Base-by-base conservation (phyloP, 768 basidiomycete genomes). In the Lactarius indigo region DNA sequence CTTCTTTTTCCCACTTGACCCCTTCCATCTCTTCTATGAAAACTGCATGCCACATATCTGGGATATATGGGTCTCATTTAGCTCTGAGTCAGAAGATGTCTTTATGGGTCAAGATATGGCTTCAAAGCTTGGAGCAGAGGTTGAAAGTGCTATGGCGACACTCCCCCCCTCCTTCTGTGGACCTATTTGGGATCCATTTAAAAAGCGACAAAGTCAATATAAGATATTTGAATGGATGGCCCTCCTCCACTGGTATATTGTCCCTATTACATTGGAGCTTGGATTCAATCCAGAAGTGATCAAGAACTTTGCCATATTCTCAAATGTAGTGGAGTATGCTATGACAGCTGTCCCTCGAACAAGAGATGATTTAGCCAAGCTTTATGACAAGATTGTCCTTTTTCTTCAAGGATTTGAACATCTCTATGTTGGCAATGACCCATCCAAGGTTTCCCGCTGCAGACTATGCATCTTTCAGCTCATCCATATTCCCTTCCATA, bases 211-310 rank as follows among this genome's bases (percentile, higher is more conserved):
- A 12, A 54, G 52, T 8, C 52, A 54, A 18, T 54, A 26, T 17
- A 54, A 54, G 17, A 30, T 30, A 54, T 54, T 12, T 54, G 52
- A 54, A 15, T 54, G 52, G 52, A 54, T 54, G 52, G 52, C 52
- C 23, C 52, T 54, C 23, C 52, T 54, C 23, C 52, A 54, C 52
- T 54, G 52, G 52, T 54, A 54, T 28, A 54, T 54, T 54, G 23
- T 54, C 17, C 52, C 52, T 23, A 54, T 54, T 26, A 26, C 52
- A 23, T 54, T 6, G 23, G 52, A 54, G 30, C 23, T 54, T 26
- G 52, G 52, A 13, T 74, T 68, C 54, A 35, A 61, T 10, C 23
- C 58, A 57, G 55, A 50, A 20, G 75, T 76, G 12, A 12, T 61
- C 8, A 30, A 37, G 18, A 61, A 61, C 59, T 61, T 61, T 61